A percentile compares a stretch with the other conserved stretches of the same genome.
These are phyloP conservation scores for Macadamia tetraphylla DNA, from an alignment of 164 flowering plant species.

Conservation along the genomic window DNA sequence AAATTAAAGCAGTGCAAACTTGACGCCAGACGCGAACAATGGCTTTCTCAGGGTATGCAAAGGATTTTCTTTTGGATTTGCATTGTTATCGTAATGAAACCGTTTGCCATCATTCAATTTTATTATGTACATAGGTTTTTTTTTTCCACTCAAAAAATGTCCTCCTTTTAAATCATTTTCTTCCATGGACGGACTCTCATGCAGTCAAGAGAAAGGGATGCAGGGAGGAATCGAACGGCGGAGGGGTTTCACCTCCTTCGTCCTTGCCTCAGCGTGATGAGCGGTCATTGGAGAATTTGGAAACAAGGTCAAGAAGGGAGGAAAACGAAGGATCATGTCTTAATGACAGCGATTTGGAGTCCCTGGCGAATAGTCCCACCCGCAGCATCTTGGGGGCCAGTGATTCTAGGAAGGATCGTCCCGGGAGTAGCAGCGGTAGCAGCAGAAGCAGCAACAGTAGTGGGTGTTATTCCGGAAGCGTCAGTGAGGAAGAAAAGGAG, in stretches of 20 bases:
- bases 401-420: slow-evolving; percentile 38
- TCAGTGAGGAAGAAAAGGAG: slow-evolving; percentile 58
- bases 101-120: background rate
- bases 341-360: slow-evolving; percentile 54
- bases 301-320: slow-evolving; percentile 23
- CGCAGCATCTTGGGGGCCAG: slow-evolving; percentile 35
- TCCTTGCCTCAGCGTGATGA: slow-evolving; percentile 12
- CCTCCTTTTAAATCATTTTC: background rate
- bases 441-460: slow-evolving; percentile 38
- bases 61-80: background rate
- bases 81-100: background rate
- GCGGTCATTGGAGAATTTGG: slow-evolving; percentile 29
- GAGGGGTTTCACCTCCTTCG: slow-evolving; percentile 15
- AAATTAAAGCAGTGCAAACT: slow-evolving; percentile 88
- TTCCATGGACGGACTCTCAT: slow-evolving; percentile 6
- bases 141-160: background rate
- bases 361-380: slow-evolving; percentile 42
- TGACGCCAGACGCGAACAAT: slow-evolving; percentile 82
- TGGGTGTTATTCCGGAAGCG: slow-evolving; percentile 45
- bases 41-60: slow-evolving; percentile 60
- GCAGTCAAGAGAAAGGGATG: slow-evolving; percentile 47
- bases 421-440: slow-evolving; percentile 41
- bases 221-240: slow-evolving; percentile 38
- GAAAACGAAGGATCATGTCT: slow-evolving; percentile 25
- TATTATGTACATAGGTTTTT: background rate